A percentile compares a stretch with the other conserved stretches of the same genome.
phyloP scores from a whole-genome alignment of 2,329 filamentous ascomycete genomes.

The Hymenotorrendiella dingleyae region DNA sequence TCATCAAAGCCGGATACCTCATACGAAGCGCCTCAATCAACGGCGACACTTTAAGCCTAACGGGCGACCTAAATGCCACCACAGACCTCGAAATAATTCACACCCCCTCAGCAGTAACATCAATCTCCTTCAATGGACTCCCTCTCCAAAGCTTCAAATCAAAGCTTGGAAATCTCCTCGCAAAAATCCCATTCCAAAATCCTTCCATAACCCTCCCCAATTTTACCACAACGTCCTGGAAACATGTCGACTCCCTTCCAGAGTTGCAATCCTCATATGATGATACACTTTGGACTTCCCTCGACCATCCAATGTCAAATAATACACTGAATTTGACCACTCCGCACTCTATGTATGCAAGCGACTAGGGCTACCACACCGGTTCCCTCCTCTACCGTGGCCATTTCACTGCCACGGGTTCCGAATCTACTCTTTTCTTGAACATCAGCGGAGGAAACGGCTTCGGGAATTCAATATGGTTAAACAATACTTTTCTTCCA shows the following conservation, averaged over 20 bases:
- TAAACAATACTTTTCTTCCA: constrained; percentile 57
- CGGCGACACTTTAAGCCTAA: constrained; percentile 51
- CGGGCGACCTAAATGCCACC: constrained; percentile 67
- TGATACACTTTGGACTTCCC: constrained; percentile 60
- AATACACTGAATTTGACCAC: constrained; percentile 59
- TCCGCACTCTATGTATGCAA: constrained; percentile 59
- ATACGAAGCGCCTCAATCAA: constrained; percentile 52
- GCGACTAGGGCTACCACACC: constrained; percentile 69
- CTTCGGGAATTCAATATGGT: constrained; percentile 63
- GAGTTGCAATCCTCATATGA: constrained; percentile 60
- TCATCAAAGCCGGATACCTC: constrained; percentile 60
- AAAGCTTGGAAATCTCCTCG: constrained; percentile 40
- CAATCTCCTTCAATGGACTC: constrained; percentile 53
- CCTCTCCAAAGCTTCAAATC: constrained; percentile 29
- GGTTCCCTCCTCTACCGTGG: constrained; percentile 66
- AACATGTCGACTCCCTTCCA: constrained; percentile 63
- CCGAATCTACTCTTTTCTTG: constrained; percentile 51
- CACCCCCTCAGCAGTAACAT: constrained; percentile 45
- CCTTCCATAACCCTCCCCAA: constrained; percentile 43
- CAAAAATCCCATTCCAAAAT: constrained; percentile 40
- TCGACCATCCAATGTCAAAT: constrained; percentile 43
- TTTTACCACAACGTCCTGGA: constrained; percentile 61
- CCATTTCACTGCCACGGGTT: constrained; percentile 57
- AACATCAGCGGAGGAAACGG: constrained; percentile 60
- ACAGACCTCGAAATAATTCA: constrained; percentile 63